A percentile compares a stretch with the other conserved stretches of the same genome.
Conservation (phyloP, 306 rosid genomes). For the Dalbergia oliveri region DNA sequence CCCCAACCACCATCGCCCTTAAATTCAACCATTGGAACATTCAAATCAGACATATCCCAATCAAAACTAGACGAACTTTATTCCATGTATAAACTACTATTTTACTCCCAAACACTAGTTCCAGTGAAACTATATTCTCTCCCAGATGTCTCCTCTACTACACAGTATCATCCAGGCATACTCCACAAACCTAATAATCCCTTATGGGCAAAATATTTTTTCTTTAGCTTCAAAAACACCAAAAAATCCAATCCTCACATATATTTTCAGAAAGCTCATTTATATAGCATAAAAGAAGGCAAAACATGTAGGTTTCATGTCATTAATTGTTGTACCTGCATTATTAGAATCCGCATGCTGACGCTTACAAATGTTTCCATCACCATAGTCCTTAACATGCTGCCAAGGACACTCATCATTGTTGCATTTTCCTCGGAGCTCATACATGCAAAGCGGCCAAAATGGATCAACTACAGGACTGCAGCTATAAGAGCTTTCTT, state of each 20-base stretch:
- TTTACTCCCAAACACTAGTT: slow-evolving; percentile 5
- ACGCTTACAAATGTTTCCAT: slow-evolving; percentile 45
- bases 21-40: neutral
- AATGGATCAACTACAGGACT: slow-evolving; percentile 75
- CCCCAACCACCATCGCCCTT: neutral
- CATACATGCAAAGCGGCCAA: slow-evolving; percentile 97
- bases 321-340: slow-evolving; percentile 64
- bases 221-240: slow-evolving; percentile 17
- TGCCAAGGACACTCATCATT: slow-evolving; percentile 98
- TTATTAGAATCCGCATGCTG: slow-evolving; percentile 56
- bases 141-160: neutral
- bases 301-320: slow-evolving; percentile 23
- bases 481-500: slow-evolving; percentile 71
- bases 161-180: slow-evolving; percentile 16
- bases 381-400: slow-evolving; percentile 73
- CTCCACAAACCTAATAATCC: slow-evolving; percentile 12
- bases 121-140: slow-evolving; percentile 5
- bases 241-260: neutral
- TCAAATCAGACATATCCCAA: slow-evolving; percentile 8
- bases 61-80: neutral
- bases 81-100: slow-evolving; percentile 12
- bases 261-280: slow-evolving; percentile 10
- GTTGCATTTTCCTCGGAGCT: slow-evolving; percentile 99
- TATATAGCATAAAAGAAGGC: slow-evolving; percentile 35
- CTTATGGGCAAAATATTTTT: neutral